phyloP scores from a whole-genome alignment of 768 basidiomycete species.

The Candolleomyces eurysporus region DNA sequence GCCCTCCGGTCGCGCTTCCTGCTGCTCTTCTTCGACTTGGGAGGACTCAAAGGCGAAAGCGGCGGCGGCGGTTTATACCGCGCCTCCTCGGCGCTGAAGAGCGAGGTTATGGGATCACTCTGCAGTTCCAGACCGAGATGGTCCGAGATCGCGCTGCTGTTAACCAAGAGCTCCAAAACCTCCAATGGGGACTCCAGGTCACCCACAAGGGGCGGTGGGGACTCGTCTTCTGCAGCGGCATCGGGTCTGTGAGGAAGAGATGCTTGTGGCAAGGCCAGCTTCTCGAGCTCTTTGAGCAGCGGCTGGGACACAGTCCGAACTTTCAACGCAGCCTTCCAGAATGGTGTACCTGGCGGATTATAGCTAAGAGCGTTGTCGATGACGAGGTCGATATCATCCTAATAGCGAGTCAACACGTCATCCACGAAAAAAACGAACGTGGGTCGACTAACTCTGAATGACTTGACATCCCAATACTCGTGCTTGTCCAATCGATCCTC shows the following conservation, averaged over 20 bases:
- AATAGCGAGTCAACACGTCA: neutral
- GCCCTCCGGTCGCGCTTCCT: conserved; percentile 38
- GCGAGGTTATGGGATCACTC: conserved; percentile 57
- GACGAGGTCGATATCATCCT: conserved; percentile 85
- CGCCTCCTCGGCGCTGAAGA: conserved; percentile 70
- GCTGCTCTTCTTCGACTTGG: conserved; percentile 39
- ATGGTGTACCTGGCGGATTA: conserved; percentile 71
- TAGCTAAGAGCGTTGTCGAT: conserved; percentile 84
- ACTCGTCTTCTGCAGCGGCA: neutral
- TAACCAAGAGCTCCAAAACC: conserved; percentile 54
- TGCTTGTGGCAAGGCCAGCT: conserved; percentile 18
- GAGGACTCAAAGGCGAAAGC: conserved; percentile 41
- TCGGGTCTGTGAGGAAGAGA: neutral
- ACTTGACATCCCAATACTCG: conserved; percentile 74
- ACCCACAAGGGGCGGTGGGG: conserved; percentile 40
- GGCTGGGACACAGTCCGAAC: conserved; percentile 46
- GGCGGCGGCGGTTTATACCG: conserved; percentile 61
- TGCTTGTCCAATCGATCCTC: conserved; percentile 78
- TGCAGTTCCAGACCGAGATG: conserved; percentile 54
- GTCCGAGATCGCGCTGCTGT: conserved; percentile 49
- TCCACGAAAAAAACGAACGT: neutral
- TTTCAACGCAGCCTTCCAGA: conserved; percentile 66
- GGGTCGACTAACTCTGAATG: conserved; percentile 58
- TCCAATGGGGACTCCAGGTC: conserved; percentile 72
- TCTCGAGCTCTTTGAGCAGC: conserved; percentile 42